Conservation (phyloP, 2,329 filamentous ascomycete species). For the Cucurbitaria berberidis region DNA sequence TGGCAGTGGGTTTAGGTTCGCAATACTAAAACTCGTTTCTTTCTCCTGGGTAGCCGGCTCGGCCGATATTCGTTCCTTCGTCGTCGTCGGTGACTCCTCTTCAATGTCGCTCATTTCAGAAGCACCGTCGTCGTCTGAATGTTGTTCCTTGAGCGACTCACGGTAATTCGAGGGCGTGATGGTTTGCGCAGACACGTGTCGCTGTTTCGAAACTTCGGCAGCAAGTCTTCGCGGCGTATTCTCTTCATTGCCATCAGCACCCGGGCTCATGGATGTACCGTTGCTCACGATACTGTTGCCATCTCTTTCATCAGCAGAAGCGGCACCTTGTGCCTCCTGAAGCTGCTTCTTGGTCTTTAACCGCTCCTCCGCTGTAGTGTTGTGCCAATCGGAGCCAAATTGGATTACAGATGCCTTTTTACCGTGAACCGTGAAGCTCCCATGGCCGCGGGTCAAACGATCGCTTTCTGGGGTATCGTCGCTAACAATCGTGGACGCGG, state of each 20-base stretch:
- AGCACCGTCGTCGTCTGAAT: conserved; percentile 28
- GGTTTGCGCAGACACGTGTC: conserved; percentile 45
- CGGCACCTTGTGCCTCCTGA: conserved; percentile 39
- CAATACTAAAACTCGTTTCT: conserved; percentile 19
- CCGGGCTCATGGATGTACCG: conserved; percentile 26
- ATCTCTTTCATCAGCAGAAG: conserved; percentile 35
- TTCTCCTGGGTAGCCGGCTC: conserved; percentile 18
- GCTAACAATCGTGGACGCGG: conserved; percentile 63
- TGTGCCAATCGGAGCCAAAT: conserved; percentile 91
- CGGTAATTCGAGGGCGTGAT: conserved; percentile 42
- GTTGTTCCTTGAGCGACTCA: conserved; percentile 30
- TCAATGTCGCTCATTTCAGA: conserved; percentile 45
- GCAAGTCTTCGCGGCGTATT: conserved; percentile 27
- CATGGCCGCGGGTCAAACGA: conserved; percentile 76
- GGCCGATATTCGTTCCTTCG: conserved; percentile 11
- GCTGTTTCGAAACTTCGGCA: conserved; percentile 40
- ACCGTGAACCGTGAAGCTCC: conserved; percentile 94
- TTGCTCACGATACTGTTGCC: conserved; percentile 33
- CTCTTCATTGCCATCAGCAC: conserved; percentile 27
- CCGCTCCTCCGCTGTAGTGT: conserved; percentile 50
- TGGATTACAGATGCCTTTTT: conserved; percentile 98
- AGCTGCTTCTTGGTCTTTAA: conserved; percentile 48
- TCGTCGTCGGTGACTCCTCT: conserved; percentile 35
- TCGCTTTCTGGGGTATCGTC: conserved; percentile 62
- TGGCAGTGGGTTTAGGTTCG: conserved; percentile 12